These are phyloP conservation scores for Cetraspora pellucida DNA, from an alignment of 192 early-diverging fungal species.

Conservation along the genomic window DNA sequence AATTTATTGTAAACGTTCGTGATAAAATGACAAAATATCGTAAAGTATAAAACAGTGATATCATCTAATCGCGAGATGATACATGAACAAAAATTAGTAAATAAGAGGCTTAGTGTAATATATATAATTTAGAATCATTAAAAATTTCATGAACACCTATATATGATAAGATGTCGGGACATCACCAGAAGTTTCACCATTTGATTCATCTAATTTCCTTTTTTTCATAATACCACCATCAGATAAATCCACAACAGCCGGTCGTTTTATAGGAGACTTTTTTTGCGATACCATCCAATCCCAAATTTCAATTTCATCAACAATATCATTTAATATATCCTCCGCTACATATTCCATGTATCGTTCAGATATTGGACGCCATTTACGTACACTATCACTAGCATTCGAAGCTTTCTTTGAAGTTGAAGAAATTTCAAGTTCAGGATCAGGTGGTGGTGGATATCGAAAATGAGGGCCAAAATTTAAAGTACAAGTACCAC, in stretches of 20 bases:
- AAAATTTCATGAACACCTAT: too few relatives aligned
- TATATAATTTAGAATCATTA: too few relatives aligned
- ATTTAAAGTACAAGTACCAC: constrained; percentile 62
- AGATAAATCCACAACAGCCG: not conserved
- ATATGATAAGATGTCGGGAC: too few relatives aligned
- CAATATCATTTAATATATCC: constrained; percentile 60
- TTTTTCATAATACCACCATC: constrained; percentile 8
- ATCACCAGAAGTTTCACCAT: too few relatives aligned
- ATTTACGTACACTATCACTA: constrained; percentile 32
- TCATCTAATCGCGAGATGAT: too few relatives aligned
- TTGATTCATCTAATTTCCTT: constrained; percentile 1
- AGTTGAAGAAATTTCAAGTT: constrained; percentile 38
- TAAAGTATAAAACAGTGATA: too few relatives aligned
- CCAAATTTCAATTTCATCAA: constrained; percentile 63
- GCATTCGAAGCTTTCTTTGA: not conserved
- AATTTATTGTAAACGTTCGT: too few relatives aligned
- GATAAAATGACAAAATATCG: too few relatives aligned
- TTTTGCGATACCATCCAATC: constrained; percentile 38
- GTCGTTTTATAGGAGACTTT: not conserved
- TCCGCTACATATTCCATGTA: constrained; percentile 61
- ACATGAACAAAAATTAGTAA: too few relatives aligned
- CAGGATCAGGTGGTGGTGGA: constrained; percentile 51
- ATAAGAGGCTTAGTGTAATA: too few relatives aligned
- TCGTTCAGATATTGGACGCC: constrained; percentile 60
- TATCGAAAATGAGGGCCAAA: constrained; percentile 65